phyloP scores from a whole-genome alignment of 148 eudicot genomes.

The Spergularia marina region DNA sequence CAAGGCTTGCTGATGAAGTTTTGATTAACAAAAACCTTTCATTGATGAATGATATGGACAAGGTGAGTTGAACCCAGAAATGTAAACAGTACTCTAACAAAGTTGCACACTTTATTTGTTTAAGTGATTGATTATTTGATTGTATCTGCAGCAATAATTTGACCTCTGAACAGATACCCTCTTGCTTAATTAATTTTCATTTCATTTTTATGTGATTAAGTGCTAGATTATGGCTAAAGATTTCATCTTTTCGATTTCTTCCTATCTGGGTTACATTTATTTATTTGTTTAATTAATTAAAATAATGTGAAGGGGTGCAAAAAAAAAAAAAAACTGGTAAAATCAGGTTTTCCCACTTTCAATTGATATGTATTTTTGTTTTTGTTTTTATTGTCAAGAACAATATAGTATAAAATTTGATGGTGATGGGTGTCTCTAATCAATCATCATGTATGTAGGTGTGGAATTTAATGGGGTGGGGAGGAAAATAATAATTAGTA shows the following conservation, averaged over 20 bases:
- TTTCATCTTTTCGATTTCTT: conserved; percentile 4
- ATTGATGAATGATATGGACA: not conserved
- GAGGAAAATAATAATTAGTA: not conserved
- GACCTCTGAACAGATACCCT: not conserved
- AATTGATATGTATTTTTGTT: not conserved
- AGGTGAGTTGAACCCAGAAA: conserved; percentile 9
- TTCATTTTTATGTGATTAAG: conserved; percentile 8
- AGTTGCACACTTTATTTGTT: not conserved
- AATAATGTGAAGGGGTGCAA: too few relatives aligned
- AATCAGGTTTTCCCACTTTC: too few relatives aligned
- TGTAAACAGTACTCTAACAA: not conserved
- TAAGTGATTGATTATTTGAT: conserved; percentile 6
- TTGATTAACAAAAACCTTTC: not conserved
- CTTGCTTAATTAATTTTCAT: not conserved
- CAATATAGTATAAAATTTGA: too few relatives aligned
- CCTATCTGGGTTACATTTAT: not conserved
- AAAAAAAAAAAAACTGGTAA: too few relatives aligned
- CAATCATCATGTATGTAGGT: conserved; percentile 3
- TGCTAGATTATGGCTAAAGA: conserved; percentile 5
- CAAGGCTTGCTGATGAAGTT: not conserved
- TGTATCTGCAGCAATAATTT: conserved; percentile 17
- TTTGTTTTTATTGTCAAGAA: too few relatives aligned
- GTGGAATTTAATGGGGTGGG: conserved; percentile 9
- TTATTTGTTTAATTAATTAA: too few relatives aligned
- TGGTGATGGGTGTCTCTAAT: not conserved